Conservation (phyloP, 108 stramenopile species). For the Epithemia pelagica region DNA sequence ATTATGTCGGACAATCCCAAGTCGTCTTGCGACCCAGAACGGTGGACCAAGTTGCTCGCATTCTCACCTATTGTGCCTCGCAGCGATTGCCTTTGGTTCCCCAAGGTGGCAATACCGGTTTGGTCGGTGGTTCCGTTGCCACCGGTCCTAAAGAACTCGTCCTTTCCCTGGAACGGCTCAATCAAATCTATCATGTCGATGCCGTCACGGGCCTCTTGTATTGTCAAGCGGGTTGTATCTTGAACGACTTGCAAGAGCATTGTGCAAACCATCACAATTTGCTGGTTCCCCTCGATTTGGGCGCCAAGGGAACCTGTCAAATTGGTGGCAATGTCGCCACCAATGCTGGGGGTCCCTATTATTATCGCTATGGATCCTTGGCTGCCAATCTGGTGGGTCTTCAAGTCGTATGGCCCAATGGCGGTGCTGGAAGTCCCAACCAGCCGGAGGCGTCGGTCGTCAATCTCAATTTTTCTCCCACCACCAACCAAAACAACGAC, state of each 20-base stretch:
- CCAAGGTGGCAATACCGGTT: conserved; percentile 94
- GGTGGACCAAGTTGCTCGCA: conserved; percentile 65
- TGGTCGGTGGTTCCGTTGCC: conserved; percentile 91
- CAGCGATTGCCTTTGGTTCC: conserved; percentile 76
- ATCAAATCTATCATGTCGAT: conserved; percentile 62
- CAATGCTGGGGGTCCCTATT: conserved; percentile 91
- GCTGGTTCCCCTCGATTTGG: conserved; percentile 90
- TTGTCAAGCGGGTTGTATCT: conserved; percentile 90
- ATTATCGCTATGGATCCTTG: conserved; percentile 73
- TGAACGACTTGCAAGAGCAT: conserved; percentile 75
- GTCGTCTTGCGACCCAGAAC: conserved; percentile 56
- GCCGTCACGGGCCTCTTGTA: conserved; percentile 55
- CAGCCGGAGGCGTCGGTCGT: conserved; percentile 53
- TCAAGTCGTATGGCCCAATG: conserved; percentile 87
- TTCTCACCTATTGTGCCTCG: conserved; percentile 82
- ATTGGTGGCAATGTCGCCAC: conserved; percentile 96
- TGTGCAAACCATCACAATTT: conserved; percentile 34
- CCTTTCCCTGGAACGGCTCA: conserved; percentile 73
- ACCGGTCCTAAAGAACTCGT: conserved; percentile 60
- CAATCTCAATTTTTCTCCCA: conserved; percentile 38
- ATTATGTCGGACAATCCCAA: conserved; percentile 43
- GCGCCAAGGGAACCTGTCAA: conserved; percentile 92
- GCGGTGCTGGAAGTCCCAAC: conserved; percentile 15
- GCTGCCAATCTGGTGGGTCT: conserved; percentile 91
- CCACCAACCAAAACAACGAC: neutral